Percentiles rank a stretch among this genome's conserved stretches.
Evolutionary conservation across 352 stramenopile genomes (phyloP).

Genomic region (Pythium inflatum): DNA sequence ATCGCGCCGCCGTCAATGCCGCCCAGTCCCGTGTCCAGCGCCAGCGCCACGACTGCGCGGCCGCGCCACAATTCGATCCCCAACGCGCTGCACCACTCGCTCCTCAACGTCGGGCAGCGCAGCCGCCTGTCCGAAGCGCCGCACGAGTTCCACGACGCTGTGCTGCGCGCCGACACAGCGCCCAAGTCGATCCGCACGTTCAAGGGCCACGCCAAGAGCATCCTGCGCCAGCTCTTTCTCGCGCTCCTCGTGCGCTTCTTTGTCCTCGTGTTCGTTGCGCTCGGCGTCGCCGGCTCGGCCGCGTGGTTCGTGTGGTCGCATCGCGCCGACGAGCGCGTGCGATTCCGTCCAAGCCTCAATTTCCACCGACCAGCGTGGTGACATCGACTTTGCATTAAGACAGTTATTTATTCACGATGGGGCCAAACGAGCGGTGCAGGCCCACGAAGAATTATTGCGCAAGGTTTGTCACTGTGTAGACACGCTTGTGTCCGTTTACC

Average conservation of each 20-base stretch:
- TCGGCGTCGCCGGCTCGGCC: constrained; percentile 39
- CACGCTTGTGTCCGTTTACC: no score
- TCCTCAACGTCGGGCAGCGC: constrained; percentile 26
- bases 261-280: constrained; percentile 41
- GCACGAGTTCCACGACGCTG: constrained; percentile 31
- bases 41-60: constrained; percentile 8
- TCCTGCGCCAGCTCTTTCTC: constrained; percentile 66
- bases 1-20: constrained; percentile 1
- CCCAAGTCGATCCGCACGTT: constrained; percentile 65
- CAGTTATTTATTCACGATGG: no score
- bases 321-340: constrained; percentile 2
- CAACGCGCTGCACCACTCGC: constrained; percentile 24
- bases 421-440: no score
- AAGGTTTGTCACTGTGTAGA: no score
- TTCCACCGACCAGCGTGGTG: constrained; percentile 9
- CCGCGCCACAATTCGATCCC: no score
- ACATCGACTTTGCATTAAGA: no score
- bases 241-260: constrained; percentile 61
- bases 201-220: constrained; percentile 57
- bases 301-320: constrained; percentile 28
- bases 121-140: constrained; percentile 5
- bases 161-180: constrained; percentile 50
- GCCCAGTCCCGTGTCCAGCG: neutral
- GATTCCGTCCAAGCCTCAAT: constrained; percentile 3
- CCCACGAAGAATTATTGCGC: no score